Conservation (phyloP, 2,329 filamentous ascomycete genomes). For the Beauveria pseudobassiana region DNA sequence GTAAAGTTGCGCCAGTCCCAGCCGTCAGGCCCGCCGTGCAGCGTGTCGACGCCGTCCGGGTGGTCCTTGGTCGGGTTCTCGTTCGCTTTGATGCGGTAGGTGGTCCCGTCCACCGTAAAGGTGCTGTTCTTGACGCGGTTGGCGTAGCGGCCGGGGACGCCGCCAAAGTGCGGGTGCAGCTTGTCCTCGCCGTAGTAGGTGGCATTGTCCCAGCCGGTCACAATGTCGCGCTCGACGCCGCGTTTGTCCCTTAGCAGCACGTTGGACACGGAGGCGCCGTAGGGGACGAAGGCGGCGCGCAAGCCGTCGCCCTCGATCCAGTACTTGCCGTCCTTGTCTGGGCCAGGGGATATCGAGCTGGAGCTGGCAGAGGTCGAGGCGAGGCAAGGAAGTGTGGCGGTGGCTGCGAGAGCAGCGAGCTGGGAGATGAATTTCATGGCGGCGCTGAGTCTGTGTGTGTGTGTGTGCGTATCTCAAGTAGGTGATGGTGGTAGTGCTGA, state of each 20-base stretch:
- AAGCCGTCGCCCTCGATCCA: conserved; percentile 62
- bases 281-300: conserved; percentile 62
- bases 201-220: conserved; percentile 70
- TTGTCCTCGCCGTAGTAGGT: conserved; percentile 58
- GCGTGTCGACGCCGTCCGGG: conserved; percentile 51
- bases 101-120: conserved; percentile 58
- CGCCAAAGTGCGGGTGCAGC: conserved; percentile 63
- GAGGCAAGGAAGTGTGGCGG: conserved; percentile 14
- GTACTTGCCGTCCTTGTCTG: conserved; percentile 61
- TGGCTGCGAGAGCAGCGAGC: conserved; percentile 14
- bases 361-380: conserved; percentile 9
- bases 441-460: background rate
- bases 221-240: conserved; percentile 61
- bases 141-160: conserved; percentile 69
- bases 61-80: conserved; percentile 47
- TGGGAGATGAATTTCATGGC: conserved; percentile 18
- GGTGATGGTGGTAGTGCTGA: background rate
- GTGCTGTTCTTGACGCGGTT: conserved; percentile 75
- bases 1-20: conserved; percentile 78
- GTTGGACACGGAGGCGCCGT: conserved; percentile 67
- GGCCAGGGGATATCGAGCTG: conserved; percentile 21
- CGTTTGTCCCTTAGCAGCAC: conserved; percentile 62
- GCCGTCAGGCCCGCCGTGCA: conserved; percentile 63
- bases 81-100: conserved; percentile 54
- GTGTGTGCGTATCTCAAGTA: background rate